Base-by-base conservation (phyloP, 78 protist species). In the Pigoraptor vietnamica region DNA sequence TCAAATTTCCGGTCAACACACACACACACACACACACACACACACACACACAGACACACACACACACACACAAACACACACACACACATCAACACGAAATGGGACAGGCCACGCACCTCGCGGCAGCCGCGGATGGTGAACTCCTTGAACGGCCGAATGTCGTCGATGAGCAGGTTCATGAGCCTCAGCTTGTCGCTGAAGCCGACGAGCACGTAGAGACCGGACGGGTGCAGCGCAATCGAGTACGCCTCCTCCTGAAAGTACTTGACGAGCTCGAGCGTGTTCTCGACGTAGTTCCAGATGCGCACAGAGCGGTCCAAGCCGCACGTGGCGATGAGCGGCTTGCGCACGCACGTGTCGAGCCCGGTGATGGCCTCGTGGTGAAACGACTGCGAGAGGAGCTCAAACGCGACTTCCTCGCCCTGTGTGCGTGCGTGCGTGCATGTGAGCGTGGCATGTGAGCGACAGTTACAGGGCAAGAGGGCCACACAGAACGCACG, bases 111-210 rank as follows among this genome's bases (percentile, higher is more conserved):
- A n/a, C n/a, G n/a, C n/a, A n/a, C n/a, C 95, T 95, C 97, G 23
- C 90, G n/a, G 86, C 93, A 90, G 21, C 38, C 82, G 35, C 93
- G 91, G 88, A 95, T 89, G n/a, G 82, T 36, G 39, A 95, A 92
- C 89, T 88, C 93, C 40, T 92, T 90, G 93, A 89, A 67, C 86
- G 87, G 55, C 2, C 84, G 90, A 1, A 96, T 93, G 40, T 93
- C 95, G 38, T 96, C 93, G 86, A 93, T 88, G 34, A 93, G 82
- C 55, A 96, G 40, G 82, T 92, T 94, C 95, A 92, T 87, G 81
- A 96, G 90, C 33, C 94, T 86, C 91, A 96, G 83, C 93, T 93
- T 94, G 93, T 96, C 97, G 36, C 89, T 24, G 79, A 96, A 96
- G 84, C 97, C 96, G 37, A 90, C 96, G 39, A 93, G 90, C 32